A percentile compares a stretch with the other conserved stretches of the same genome.
Evolutionary conservation across 1,284 basidiomycete genomes (phyloP).

Genomic region (Leccinum brunneo-olivaceum): DNA sequence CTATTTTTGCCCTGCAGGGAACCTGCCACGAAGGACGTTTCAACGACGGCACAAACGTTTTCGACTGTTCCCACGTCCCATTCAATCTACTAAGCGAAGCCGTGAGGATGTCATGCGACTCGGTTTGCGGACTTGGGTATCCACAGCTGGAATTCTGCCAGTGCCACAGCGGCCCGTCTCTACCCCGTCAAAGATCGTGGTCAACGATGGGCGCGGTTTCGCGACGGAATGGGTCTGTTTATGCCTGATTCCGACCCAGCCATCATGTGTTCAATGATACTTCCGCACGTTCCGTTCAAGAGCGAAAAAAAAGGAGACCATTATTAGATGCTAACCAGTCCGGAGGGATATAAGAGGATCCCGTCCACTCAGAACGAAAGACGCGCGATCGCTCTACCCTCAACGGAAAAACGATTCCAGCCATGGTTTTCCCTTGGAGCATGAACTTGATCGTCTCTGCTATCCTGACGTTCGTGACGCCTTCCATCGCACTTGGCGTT

Average conservation of each 20-base stretch:
- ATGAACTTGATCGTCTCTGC: constrained; percentile 3
- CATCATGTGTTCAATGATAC: not conserved
- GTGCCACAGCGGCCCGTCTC: too few species aligned
- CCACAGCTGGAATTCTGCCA: not conserved
- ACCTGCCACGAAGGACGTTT: too few species aligned
- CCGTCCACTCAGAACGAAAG: too few species aligned
- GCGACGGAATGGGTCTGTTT: too few species aligned
- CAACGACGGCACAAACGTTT: not conserved
- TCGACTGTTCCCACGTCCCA: constrained; percentile 1
- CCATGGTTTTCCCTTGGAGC: constrained; percentile 7
- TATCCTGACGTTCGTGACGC: constrained; percentile 12
- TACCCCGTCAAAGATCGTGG: too few species aligned
- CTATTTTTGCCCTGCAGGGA: not conserved
- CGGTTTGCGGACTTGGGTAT: not conserved
- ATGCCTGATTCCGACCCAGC: not conserved
- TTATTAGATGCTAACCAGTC: not conserved
- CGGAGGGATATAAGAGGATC: not conserved
- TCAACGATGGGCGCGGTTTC: too few species aligned
- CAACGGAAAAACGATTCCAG: too few species aligned
- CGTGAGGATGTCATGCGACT: not conserved
- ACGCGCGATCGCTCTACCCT: too few species aligned
- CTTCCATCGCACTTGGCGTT: constrained; percentile 13
- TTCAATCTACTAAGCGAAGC: not conserved
- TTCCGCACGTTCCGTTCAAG: not conserved
- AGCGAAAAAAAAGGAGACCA: not conserved